These are phyloP conservation scores for Amanita muscaria DNA, from an alignment of 768 basidiomycete species.

Conservation along the genomic window DNA sequence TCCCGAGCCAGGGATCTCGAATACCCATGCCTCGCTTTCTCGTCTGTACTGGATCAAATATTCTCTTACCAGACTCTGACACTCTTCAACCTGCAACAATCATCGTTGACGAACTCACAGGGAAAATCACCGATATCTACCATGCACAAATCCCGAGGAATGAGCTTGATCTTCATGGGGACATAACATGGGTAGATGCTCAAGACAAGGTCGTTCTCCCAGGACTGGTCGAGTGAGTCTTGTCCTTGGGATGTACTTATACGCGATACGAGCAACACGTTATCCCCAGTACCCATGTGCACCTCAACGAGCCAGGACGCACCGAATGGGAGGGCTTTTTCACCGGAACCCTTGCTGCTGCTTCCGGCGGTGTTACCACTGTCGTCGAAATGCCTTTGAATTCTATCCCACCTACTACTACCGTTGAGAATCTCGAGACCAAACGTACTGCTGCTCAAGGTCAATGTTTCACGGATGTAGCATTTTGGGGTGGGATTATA, in stretches of 20 bases:
- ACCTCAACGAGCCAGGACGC: constrained; percentile 89
- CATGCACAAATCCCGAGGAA: constrained; percentile 22
- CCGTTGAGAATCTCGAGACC: constrained; percentile 57
- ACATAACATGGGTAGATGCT: constrained; percentile 42
- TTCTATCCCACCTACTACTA: constrained; percentile 93
- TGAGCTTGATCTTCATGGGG: constrained; percentile 21
- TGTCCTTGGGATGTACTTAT: not conserved
- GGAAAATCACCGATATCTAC: constrained; percentile 50
- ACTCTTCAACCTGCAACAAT: constrained; percentile 57
- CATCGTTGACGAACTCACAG: constrained; percentile 43
- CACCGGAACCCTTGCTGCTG: constrained; percentile 86
- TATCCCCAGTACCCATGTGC: constrained; percentile 68
- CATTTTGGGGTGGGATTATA: constrained; percentile 93
- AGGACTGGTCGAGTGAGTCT: constrained; percentile 70
- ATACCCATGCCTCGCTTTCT: too few relatives aligned
- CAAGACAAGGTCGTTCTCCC: constrained; percentile 58
- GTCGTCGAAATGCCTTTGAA: constrained; percentile 98
- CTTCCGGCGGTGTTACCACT: constrained; percentile 91
- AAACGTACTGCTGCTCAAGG: constrained; percentile 67
- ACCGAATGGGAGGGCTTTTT: constrained; percentile 93
- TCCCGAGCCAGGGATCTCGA: too few relatives aligned
- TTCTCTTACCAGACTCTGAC: constrained; percentile 44
- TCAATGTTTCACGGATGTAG: constrained; percentile 75
- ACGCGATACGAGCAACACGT: constrained; percentile 7
- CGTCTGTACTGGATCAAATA: constrained; percentile 44